Percentiles rank a stretch among this genome's conserved stretches.
These are phyloP conservation scores for Verbascum thapsus DNA, from an alignment of 257 asterid genomes.

Conservation along the genomic window DNA sequence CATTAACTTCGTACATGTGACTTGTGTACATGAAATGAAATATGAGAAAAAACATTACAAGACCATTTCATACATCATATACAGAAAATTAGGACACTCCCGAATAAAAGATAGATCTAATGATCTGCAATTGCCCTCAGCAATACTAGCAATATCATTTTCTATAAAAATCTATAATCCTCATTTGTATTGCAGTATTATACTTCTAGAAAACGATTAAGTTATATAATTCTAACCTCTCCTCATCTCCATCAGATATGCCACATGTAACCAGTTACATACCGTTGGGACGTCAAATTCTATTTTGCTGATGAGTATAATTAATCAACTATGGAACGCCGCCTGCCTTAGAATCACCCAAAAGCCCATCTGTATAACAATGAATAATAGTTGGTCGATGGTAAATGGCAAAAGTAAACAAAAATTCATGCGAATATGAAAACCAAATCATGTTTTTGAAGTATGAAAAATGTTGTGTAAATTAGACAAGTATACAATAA, in stretches of 20 bases:
- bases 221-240: conserved; percentile 12
- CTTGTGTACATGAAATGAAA: too few relatives aligned
- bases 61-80: conserved; percentile 17
- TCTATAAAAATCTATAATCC: conserved; percentile 23
- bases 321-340: conserved; percentile 10
- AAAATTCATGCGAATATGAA: not conserved
- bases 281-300: not conserved
- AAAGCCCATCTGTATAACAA: conserved; percentile 30
- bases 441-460: not conserved
- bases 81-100: conserved; percentile 17
- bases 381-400: not conserved
- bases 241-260: conserved; percentile 16
- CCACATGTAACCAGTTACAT: conserved; percentile 13
- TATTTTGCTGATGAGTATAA: not conserved
- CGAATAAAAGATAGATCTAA: conserved; percentile 6
- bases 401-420: not conserved
- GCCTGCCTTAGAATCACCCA: conserved; percentile 26
- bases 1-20: too few relatives aligned
- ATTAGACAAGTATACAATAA: not conserved
- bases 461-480: too few relatives aligned
- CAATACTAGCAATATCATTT: conserved; percentile 1
- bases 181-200: conserved; percentile 15
- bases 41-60: not conserved
- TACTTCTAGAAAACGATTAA: not conserved
- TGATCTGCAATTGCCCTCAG: not conserved